phyloP scores from a whole-genome alignment of 2,329 filamentous ascomycete species.

The Talaromyces sp. region DNA sequence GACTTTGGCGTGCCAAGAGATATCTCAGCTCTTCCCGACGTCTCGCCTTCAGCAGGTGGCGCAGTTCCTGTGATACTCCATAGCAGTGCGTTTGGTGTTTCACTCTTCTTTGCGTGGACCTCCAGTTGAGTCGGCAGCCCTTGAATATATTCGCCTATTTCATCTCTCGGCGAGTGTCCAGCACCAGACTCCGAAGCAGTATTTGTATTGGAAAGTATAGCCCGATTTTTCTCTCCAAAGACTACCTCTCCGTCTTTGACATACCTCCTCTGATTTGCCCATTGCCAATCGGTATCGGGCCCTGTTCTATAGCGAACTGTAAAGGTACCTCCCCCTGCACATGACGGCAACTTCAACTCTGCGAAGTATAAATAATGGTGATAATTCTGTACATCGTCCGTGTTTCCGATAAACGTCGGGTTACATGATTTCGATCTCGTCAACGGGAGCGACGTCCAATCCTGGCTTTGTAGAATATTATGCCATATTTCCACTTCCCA shows the following conservation, averaged over 20 bases:
- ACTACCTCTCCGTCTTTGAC: slow-evolving; percentile 43
- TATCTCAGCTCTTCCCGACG: slow-evolving; percentile 57
- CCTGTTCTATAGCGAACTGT: slow-evolving; percentile 44
- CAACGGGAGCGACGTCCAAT: slow-evolving; percentile 59
- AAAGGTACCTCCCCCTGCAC: slow-evolving; percentile 36
- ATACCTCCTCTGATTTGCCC: slow-evolving; percentile 43
- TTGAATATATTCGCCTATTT: slow-evolving; percentile 34
- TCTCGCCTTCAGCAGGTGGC: slow-evolving; percentile 50
- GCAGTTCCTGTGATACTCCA: slow-evolving; percentile 58
- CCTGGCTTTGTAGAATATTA: slow-evolving; percentile 54
- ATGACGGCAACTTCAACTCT: slow-evolving; percentile 29
- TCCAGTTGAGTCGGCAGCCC: slow-evolving; percentile 33
- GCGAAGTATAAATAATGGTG: slow-evolving; percentile 36
- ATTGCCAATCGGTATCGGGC: slow-evolving; percentile 40
- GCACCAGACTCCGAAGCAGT: slow-evolving; percentile 1
- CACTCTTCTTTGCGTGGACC: slow-evolving; percentile 36
- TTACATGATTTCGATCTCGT: slow-evolving; percentile 36
- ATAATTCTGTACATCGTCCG: slow-evolving; percentile 23
- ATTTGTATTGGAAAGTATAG: background rate
- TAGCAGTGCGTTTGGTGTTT: slow-evolving; percentile 40
- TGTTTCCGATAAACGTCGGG: slow-evolving; percentile 28
- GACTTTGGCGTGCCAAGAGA: slow-evolving; percentile 64
- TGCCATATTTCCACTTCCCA: slow-evolving; percentile 80
- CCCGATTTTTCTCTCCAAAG: slow-evolving; percentile 29
- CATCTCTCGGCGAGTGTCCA: slow-evolving; percentile 19